A percentile compares a stretch with the other conserved stretches of the same genome.
These are phyloP conservation scores for Pythium myriotylum DNA, from an alignment of 352 stramenopile genomes.

Conservation along the genomic window DNA sequence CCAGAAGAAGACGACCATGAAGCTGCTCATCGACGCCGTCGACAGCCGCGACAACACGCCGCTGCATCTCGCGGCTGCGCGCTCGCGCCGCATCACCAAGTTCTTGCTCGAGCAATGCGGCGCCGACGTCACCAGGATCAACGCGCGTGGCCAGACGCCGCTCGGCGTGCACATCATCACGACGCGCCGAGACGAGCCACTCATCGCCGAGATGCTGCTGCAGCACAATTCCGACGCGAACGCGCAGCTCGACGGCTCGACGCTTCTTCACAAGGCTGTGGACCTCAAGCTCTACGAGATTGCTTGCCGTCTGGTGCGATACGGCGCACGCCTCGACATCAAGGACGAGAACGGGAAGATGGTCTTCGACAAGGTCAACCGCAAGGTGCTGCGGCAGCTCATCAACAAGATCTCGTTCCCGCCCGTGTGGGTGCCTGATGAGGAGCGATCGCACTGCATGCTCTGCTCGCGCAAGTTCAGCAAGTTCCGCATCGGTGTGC, in stretches of 20 bases:
- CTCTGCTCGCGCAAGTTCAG: constrained; percentile 75
- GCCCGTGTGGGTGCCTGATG: constrained; percentile 81
- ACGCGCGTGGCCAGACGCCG: constrained; percentile 73
- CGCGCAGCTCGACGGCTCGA: constrained; percentile 59
- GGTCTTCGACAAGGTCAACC: constrained; percentile 86
- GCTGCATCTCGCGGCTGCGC: constrained; percentile 75
- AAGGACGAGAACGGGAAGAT: constrained; percentile 80
- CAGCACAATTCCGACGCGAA: constrained; percentile 79
- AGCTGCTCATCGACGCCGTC: constrained; percentile 65
- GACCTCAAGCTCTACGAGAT: constrained; percentile 76
- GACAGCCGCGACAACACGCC: constrained; percentile 80
- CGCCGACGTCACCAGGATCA: constrained; percentile 59
- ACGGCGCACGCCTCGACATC: constrained; percentile 73
- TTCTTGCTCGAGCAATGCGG: constrained; percentile 69
- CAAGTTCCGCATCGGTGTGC: constrained; percentile 58
- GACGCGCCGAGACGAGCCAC: constrained; percentile 68
- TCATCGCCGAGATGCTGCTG: constrained; percentile 81
- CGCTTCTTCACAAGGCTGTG: constrained; percentile 73
- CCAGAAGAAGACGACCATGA: constrained; percentile 49
- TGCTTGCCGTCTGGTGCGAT: constrained; percentile 71
- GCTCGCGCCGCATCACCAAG: constrained; percentile 84
- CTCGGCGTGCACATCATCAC: constrained; percentile 82
- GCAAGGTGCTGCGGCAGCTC: constrained; percentile 70
- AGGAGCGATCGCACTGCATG: constrained; percentile 78
- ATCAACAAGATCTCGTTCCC: constrained; percentile 77